Evolutionary conservation across 78 protist species (phyloP).

Genomic region (Cavenderia fasciculata): DNA sequence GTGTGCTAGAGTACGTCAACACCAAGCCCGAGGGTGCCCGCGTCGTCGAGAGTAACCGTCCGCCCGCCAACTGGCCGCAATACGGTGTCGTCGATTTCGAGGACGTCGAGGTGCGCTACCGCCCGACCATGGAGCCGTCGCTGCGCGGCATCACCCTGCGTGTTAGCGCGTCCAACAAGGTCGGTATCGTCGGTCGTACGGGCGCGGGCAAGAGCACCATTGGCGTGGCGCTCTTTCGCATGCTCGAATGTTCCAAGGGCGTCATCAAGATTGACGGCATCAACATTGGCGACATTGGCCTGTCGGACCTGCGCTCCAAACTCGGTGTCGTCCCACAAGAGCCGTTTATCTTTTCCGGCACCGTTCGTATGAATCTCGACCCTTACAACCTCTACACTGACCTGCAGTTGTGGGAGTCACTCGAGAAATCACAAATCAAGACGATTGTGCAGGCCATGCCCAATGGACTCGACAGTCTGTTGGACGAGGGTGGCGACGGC

Average conservation of each 20-base stretch:
- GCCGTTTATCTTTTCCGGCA: constrained; percentile 91
- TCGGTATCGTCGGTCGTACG: constrained; percentile 93
- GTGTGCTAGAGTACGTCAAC: constrained; percentile 15
- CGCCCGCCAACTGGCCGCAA: constrained; percentile 82
- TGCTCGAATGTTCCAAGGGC: constrained; percentile 59
- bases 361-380: constrained; percentile 40
- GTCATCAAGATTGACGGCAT: constrained; percentile 75
- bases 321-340: constrained; percentile 94
- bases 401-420: constrained; percentile 70
- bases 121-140: constrained; percentile 49
- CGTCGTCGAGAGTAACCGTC: constrained; percentile 8
- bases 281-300: constrained; percentile 52
- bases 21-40: constrained; percentile 35
- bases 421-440: constrained; percentile 60
- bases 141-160: constrained; percentile 60
- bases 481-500: constrained; percentile 81
- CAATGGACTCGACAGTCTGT: constrained; percentile 5
- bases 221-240: constrained; percentile 79
- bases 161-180: constrained; percentile 68
- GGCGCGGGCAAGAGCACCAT: constrained; percentile 88
- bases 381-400: constrained; percentile 56
- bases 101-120: constrained; percentile 80
- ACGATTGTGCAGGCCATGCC: constrained; percentile 16
- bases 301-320: constrained; percentile 59
- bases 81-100: constrained; percentile 77